These are phyloP conservation scores for Crithidia thermophila DNA, from an alignment of 208 protist species.

Conservation along the genomic window DNA sequence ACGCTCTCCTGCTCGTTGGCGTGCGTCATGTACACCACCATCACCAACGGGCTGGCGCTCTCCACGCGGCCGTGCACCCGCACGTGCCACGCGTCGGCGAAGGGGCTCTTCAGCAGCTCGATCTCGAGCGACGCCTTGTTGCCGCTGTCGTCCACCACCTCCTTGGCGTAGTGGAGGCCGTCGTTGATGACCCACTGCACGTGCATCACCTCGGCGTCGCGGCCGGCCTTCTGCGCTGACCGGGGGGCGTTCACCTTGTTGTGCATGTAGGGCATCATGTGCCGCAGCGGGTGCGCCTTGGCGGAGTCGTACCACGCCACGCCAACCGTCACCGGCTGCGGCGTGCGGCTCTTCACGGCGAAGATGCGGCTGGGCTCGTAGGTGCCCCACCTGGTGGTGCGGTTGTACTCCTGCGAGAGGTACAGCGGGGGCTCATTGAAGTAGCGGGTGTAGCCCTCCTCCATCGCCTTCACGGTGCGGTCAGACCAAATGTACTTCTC, in stretches of 20 bases:
- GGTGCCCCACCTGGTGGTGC: constrained; percentile 80
- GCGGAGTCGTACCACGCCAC: constrained; percentile 83
- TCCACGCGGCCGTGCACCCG: constrained; percentile 68
- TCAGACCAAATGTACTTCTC: constrained; percentile 67
- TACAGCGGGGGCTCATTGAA: constrained; percentile 68
- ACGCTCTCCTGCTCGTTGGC: constrained; percentile 40
- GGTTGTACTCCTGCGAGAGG: constrained; percentile 69
- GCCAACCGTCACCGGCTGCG: constrained; percentile 68
- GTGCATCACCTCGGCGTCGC: constrained; percentile 61
- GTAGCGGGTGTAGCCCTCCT: constrained; percentile 62
- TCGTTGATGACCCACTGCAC: constrained; percentile 76
- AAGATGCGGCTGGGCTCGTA: constrained; percentile 87
- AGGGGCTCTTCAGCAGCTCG: constrained; percentile 85
- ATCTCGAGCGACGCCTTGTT: constrained; percentile 56
- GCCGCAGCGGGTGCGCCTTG: constrained; percentile 56
- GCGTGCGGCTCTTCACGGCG: constrained; percentile 72
- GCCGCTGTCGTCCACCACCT: constrained; percentile 56
- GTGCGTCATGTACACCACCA: constrained; percentile 80
- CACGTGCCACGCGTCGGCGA: constrained; percentile 79
- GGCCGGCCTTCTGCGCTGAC: constrained; percentile 32
- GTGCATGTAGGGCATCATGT: constrained; percentile 66
- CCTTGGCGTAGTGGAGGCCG: constrained; percentile 77
- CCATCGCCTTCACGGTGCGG: constrained; percentile 43
- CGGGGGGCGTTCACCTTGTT: constrained; percentile 67
- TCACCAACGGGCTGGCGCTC: constrained; percentile 34